These are phyloP conservation scores for Przewalskia tangutica DNA, from an alignment of 257 asterid species.

Conservation along the genomic window DNA sequence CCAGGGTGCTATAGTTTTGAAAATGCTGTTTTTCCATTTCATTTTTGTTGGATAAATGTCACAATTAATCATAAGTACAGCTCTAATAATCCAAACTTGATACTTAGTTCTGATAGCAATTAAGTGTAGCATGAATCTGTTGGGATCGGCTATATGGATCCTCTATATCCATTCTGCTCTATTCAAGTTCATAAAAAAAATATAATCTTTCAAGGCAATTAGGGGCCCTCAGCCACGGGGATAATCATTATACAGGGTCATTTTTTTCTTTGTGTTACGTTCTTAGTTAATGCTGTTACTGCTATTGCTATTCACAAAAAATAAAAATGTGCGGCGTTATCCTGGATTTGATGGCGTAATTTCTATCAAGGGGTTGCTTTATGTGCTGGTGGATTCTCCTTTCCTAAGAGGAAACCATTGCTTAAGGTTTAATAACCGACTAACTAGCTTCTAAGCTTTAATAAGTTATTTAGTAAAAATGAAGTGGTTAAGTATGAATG, in stretches of 20 bases:
- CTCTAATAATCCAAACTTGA: background rate
- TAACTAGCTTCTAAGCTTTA: background rate
- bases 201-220: background rate
- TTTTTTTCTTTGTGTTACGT: background rate
- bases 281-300: background rate
- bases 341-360: constrained; percentile 8
- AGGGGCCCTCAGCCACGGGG: background rate
- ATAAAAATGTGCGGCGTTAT: background rate
- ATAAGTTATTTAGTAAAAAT: background rate
- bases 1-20: background rate
- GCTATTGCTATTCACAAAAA: background rate
- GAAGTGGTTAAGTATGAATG: too few species aligned
- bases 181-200: background rate
- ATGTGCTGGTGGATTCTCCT: background rate
- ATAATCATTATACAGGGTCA: background rate
- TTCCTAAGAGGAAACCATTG: background rate
- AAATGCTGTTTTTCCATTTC: background rate
- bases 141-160: background rate
- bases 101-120: background rate
- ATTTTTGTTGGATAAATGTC: background rate
- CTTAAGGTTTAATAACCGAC: constrained; percentile 5
- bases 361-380: constrained; percentile 16
- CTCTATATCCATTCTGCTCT: background rate
- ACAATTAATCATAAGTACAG: background rate
- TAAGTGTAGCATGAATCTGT: background rate